Evolutionary conservation across 129 eudicot genomes (phyloP).

Genomic region (Tagetes patula): DNA sequence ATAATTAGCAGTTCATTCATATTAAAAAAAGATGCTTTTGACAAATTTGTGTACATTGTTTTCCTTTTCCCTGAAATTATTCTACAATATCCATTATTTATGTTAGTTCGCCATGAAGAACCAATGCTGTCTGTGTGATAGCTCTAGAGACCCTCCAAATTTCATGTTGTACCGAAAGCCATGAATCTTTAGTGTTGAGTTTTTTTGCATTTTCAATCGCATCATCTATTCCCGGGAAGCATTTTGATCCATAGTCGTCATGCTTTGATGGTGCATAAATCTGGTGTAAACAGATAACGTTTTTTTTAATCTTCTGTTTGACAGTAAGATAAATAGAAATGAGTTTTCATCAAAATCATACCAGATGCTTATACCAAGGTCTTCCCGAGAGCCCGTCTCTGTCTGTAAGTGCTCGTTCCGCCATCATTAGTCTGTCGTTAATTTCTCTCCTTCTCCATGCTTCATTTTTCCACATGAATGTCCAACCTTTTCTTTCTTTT

Average conservation of each 20-base stretch:
- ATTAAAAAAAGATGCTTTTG: background rate
- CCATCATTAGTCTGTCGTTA: constrained; percentile 85
- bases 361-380: constrained; percentile 89
- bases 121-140: constrained; percentile 67
- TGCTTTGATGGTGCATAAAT: constrained; percentile 84
- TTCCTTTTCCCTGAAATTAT: background rate
- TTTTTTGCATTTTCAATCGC: constrained; percentile 61
- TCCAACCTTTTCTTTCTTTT: constrained; percentile 49
- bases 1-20: too few relatives aligned
- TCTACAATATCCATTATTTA: constrained; percentile 20
- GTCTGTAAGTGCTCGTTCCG: constrained; percentile 85
- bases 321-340: background rate
- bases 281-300: constrained; percentile 37
- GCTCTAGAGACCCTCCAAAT: constrained; percentile 91
- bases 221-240: constrained; percentile 82
- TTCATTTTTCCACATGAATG: constrained; percentile 40
- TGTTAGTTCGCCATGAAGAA: constrained; percentile 63
- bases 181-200: constrained; percentile 50
- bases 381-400: constrained; percentile 79
- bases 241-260: constrained; percentile 73
- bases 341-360: constrained; percentile 29
- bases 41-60: background rate
- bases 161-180: constrained; percentile 78
- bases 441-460: constrained; percentile 52
- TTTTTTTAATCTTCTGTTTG: constrained; percentile 13